Conservation (phyloP, 176 grass and related monocot species). For the Eleusine indica region DNA sequence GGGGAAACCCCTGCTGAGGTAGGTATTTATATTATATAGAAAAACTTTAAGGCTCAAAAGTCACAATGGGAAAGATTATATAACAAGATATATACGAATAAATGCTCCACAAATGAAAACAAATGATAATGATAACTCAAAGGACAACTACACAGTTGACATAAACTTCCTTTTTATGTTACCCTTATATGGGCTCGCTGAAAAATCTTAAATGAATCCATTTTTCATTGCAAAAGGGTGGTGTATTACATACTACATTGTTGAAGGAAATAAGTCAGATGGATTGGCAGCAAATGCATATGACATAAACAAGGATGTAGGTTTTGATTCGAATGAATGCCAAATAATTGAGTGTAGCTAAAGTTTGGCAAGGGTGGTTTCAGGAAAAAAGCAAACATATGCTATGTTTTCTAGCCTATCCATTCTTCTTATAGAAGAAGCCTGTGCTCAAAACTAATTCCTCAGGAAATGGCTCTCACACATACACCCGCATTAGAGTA, state of each 20-base stretch:
- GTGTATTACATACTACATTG: conserved; percentile 11
- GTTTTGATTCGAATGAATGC: not conserved
- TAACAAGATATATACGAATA: not conserved
- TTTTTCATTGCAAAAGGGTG: not conserved
- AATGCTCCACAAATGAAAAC: conserved; percentile 20
- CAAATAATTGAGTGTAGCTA: not conserved
- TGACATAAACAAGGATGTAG: not conserved
- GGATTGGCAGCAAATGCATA: conserved; percentile 10
- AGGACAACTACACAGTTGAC: not conserved
- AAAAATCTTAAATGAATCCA: conserved; percentile 3
- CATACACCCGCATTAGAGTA: not conserved
- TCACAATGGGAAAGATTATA: not conserved
- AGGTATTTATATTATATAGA: too few species aligned
- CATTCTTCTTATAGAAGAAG: not conserved
- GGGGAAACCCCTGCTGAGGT: too few species aligned
- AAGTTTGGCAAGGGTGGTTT: not conserved
- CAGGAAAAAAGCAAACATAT: not conserved
- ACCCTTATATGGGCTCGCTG: not conserved
- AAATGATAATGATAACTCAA: not conserved
- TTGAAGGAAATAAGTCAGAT: conserved; percentile 27
- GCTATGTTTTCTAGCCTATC: not conserved
- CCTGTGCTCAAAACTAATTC: conserved; percentile 3
- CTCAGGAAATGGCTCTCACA: not conserved
- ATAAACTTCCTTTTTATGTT: conserved; percentile 9
- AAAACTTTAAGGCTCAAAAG: not conserved